Evolutionary conservation across 331 rosid genomes (phyloP).

Genomic region (Rhamnella rubrinervis): DNA sequence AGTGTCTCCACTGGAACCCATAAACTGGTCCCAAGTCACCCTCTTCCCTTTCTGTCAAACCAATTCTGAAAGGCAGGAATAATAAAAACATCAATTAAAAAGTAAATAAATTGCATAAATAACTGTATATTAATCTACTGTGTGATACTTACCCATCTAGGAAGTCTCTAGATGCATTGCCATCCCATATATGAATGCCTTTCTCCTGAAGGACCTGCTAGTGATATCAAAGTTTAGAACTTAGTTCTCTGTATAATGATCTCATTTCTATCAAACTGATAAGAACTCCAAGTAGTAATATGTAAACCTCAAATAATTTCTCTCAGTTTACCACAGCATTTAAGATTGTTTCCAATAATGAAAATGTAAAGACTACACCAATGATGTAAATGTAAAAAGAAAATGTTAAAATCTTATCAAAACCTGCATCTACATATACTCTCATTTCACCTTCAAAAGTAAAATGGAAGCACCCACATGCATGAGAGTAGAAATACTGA

Average conservation of each 20-base stretch:
- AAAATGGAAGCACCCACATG: not conserved
- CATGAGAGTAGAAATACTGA: not conserved
- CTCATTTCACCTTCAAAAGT: not conserved
- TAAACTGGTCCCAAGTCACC: constrained; percentile 98
- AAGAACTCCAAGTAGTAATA: constrained; percentile 9
- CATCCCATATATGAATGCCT: constrained; percentile 92
- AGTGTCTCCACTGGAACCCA: constrained; percentile 99
- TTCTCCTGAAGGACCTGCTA: constrained; percentile 87
- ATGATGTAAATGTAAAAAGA: not conserved
- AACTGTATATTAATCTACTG: constrained; percentile 3
- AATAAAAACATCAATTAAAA: constrained; percentile 16
- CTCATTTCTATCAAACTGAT: constrained; percentile 13
- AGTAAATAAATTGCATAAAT: constrained; percentile 14
- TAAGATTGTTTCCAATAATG: constrained; percentile 2
- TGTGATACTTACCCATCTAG: constrained; percentile 75
- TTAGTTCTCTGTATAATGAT: constrained; percentile 3
- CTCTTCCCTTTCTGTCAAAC: constrained; percentile 80
- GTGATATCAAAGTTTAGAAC: constrained; percentile 18
- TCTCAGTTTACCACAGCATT: constrained; percentile 1
- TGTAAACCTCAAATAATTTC: constrained; percentile 1
- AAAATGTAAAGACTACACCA: not conserved
- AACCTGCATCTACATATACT: not conserved
- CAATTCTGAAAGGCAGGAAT: constrained; percentile 51
- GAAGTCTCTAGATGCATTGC: constrained; percentile 92
- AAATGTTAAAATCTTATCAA: not conserved